phyloP scores from a whole-genome alignment of 169 alveolate species.

The Cryptosporidium sp. region DNA sequence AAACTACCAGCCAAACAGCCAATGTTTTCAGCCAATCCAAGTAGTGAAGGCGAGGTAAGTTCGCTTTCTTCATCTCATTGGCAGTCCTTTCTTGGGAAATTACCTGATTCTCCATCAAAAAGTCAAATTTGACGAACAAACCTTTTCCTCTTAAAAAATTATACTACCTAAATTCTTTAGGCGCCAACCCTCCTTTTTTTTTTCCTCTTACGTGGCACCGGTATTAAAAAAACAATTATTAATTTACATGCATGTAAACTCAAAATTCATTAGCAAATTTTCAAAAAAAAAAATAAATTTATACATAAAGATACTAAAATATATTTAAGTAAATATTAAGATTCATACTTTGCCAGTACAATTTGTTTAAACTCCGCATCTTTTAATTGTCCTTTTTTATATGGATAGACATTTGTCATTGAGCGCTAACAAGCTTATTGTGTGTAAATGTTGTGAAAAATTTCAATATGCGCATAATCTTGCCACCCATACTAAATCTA shows the following conservation, averaged over 20 bases:
- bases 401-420: neutral
- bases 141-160: conserved; percentile 6
- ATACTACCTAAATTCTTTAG: conserved; percentile 19
- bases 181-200: conserved; percentile 63
- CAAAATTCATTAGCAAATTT: neutral
- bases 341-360: neutral
- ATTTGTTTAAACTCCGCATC: neutral
- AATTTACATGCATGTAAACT: conserved; percentile 44
- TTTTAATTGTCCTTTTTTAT: conserved; percentile 1
- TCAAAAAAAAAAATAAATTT: neutral
- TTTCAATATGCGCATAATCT: neutral
- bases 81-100: conserved; percentile 1
- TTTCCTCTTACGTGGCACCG: conserved; percentile 70
- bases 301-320: neutral
- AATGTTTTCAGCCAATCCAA: conserved; percentile 73
- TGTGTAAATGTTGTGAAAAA: neutral
- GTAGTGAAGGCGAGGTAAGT: conserved; percentile 22
- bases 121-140: conserved; percentile 12
- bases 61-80: conserved; percentile 17
- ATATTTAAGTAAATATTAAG: neutral
- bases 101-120: conserved; percentile 46
- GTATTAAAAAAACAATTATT: neutral
- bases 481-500: neutral
- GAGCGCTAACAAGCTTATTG: conserved; percentile 1
- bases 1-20: conserved; percentile 71